phyloP scores from a whole-genome alignment of 345 rosid genomes.

The Garcia nutans region DNA sequence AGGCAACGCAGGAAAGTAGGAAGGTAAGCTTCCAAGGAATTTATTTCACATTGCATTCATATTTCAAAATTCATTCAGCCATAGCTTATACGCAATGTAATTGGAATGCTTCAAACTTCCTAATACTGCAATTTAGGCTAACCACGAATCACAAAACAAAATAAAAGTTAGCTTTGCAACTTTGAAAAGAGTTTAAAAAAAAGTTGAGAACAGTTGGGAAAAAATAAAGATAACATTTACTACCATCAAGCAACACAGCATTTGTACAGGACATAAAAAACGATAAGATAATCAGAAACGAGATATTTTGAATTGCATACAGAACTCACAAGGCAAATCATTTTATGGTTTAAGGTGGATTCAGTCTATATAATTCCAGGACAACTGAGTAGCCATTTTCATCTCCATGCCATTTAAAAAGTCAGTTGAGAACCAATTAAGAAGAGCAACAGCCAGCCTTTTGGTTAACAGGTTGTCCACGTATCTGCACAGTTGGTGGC shows the following conservation, averaged over 20 bases:
- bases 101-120: not conserved
- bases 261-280: slow-evolving; percentile 15
- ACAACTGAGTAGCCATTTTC: slow-evolving; percentile 9
- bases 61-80: too few species aligned
- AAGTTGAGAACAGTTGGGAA: not conserved
- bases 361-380: slow-evolving; percentile 14
- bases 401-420: not conserved
- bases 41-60: too few species aligned
- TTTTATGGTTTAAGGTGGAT: not conserved
- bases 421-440: slow-evolving; percentile 24
- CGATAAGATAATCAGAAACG: not conserved
- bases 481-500: slow-evolving; percentile 89
- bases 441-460: slow-evolving; percentile 94
- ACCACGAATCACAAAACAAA: not conserved
- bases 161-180: not conserved
- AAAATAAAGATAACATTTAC: slow-evolving; percentile 4
- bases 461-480: slow-evolving; percentile 94
- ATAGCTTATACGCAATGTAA: not conserved
- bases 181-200: not conserved
- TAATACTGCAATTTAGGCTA: not conserved
- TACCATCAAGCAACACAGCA: slow-evolving; percentile 9
- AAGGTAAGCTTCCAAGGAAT: too few species aligned
- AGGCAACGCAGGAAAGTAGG: too few species aligned
- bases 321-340: slow-evolving; percentile 10
- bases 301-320: slow-evolving; percentile 4